These are phyloP conservation scores for Brassica hybrid DNA, from an alignment of 441 rosid genomes.

Conservation along the genomic window DNA sequence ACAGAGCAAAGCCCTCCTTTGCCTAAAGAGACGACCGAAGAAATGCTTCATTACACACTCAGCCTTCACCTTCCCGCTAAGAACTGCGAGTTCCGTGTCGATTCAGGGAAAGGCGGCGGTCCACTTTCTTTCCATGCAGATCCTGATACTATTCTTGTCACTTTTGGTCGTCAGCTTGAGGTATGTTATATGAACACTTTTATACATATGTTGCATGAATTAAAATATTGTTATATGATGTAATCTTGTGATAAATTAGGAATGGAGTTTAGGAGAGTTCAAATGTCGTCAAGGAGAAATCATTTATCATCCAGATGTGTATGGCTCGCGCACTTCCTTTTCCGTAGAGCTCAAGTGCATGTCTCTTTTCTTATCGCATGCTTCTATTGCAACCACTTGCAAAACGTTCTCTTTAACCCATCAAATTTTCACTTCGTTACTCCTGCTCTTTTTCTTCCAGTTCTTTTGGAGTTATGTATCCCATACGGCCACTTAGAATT, in stretches of 20 bases:
- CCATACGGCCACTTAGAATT: slow-evolving; percentile 1
- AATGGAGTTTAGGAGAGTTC: slow-evolving; percentile 74
- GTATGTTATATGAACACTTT: slow-evolving; percentile 37
- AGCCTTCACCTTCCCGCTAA: slow-evolving; percentile 67
- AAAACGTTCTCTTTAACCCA: slow-evolving; percentile 38
- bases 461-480: not conserved
- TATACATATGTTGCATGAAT: not conserved
- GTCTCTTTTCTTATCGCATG: slow-evolving; percentile 44
- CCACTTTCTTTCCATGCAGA: slow-evolving; percentile 55
- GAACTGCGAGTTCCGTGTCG: slow-evolving; percentile 53
- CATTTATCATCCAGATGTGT: slow-evolving; percentile 44
- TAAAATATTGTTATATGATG: not conserved
- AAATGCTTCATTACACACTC: slow-evolving; percentile 47
- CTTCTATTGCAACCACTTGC: slow-evolving; percentile 20
- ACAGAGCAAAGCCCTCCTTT: slow-evolving; percentile 35
- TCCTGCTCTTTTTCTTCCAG: not conserved
- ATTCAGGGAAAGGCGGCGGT: slow-evolving; percentile 45
- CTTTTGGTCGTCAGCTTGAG: slow-evolving; percentile 71
- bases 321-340: slow-evolving; percentile 48
- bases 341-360: slow-evolving; percentile 74
- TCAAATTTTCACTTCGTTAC: not conserved
- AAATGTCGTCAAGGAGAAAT: slow-evolving; percentile 57
- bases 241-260: slow-evolving; percentile 46
- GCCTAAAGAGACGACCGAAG: slow-evolving; percentile 33
- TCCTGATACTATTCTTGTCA: slow-evolving; percentile 63